Evolutionary conservation across 2,329 filamentous ascomycete genomes (phyloP).

Genomic region (Blastomyces emzantsi): DNA sequence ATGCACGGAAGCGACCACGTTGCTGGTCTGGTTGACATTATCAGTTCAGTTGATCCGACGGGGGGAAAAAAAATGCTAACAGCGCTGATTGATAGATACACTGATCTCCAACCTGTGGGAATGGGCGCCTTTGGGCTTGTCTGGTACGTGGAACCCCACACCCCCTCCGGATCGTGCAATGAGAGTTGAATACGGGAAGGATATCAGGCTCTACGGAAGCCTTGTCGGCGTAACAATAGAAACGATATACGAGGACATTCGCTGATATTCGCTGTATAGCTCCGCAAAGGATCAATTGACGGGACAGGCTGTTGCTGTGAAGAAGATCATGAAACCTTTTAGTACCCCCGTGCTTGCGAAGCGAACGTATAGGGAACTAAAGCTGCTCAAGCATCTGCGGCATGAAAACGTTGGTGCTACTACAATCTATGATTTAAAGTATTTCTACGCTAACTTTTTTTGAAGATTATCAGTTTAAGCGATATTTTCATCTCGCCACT

Average conservation of each 20-base stretch:
- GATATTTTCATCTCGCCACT: conserved; percentile 99
- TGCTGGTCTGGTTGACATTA: not conserved
- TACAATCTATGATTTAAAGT: not conserved
- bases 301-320: conserved; percentile 91
- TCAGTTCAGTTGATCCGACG: not conserved
- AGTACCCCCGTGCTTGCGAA: conserved; percentile 98
- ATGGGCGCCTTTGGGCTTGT: conserved; percentile 99
- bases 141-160: conserved; percentile 54
- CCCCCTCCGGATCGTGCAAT: not conserved
- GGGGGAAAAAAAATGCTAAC: not conserved
- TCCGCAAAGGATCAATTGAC: conserved; percentile 98
- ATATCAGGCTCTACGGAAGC: not conserved
- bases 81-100: conserved; percentile 56
- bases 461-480: conserved; percentile 88
- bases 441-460: conserved; percentile 10
- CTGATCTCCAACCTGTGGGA: conserved; percentile 93
- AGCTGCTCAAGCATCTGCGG: conserved; percentile 89
- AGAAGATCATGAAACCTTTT: conserved; percentile 99
- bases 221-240: not conserved
- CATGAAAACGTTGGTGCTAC: conserved; percentile 74
- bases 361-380: conserved; percentile 93
- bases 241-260: not conserved
- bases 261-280: conserved; percentile 42
- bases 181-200: not conserved
- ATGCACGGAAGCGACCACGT: conserved; percentile 22